Evolutionary conservation across 129 eudicot species (phyloP).

Genomic region (Oenanthe sinensis): DNA sequence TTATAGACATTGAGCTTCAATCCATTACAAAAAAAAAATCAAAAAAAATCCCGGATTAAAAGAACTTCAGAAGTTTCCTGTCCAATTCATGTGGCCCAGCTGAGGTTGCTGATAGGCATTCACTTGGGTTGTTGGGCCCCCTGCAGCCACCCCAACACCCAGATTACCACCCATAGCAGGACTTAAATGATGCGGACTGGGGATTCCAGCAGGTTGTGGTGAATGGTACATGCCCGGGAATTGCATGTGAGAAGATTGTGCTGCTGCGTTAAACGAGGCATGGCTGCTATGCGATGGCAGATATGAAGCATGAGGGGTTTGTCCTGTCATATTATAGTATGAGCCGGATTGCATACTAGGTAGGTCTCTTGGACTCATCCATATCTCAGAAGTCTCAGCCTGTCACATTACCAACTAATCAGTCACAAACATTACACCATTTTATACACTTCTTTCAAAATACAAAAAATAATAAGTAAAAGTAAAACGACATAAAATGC

Average conservation of each 20-base stretch:
- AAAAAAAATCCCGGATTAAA: not conserved
- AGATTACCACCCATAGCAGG: conserved; percentile 57
- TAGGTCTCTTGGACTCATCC: conserved; percentile 83
- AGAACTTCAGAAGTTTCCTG: conserved; percentile 54
- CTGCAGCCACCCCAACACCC: conserved; percentile 60
- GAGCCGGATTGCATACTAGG: conserved; percentile 71
- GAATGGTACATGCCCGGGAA: conserved; percentile 76
- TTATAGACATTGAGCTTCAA: conserved; percentile 11
- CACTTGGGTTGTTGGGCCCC: conserved; percentile 60
- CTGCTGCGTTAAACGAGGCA: conserved; percentile 60
- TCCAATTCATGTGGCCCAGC: conserved; percentile 73
- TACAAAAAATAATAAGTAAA: not conserved
- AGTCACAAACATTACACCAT: not conserved
- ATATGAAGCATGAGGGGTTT: conserved; percentile 66
- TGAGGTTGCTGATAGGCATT: conserved; percentile 90
- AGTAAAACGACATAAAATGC: not conserved
- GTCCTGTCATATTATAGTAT: conserved; percentile 81
- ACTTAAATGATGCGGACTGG: conserved; percentile 66
- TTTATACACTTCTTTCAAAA: not conserved
- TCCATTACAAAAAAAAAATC: conserved; percentile 29
- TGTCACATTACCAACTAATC: conserved; percentile 14
- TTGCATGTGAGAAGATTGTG: conserved; percentile 88
- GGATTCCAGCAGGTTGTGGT: conserved; percentile 51
- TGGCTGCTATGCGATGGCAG: conserved; percentile 74
- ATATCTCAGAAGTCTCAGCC: conserved; percentile 90